A percentile compares a stretch with the other conserved stretches of the same genome.
Evolutionary conservation across 495 filamentous ascomycete genomes (phyloP).

Genomic region (Neurospora sp.): DNA sequence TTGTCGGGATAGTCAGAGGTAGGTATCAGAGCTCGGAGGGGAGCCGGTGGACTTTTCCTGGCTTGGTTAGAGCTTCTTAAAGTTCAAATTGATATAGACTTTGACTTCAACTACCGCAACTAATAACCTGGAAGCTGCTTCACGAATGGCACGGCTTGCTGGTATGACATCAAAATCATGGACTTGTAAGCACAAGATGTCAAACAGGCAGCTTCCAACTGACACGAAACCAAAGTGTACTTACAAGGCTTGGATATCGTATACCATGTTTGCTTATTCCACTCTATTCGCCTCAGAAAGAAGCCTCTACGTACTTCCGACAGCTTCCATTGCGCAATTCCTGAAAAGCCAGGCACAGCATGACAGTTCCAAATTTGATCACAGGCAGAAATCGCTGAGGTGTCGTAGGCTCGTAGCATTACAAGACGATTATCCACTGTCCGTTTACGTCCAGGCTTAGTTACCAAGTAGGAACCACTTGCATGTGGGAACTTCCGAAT

Average conservation of each 20-base stretch:
- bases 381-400: neutral
- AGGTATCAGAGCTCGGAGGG: neutral
- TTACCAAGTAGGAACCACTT: no score
- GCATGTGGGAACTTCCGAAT: neutral
- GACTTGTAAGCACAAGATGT: neutral
- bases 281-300: neutral
- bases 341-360: neutral
- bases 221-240: neutral
- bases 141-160: neutral
- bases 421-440: neutral
- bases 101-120: neutral
- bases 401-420: neutral
- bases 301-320: neutral
- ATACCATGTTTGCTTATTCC: neutral
- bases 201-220: neutral
- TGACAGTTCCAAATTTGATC: neutral
- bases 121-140: neutral
- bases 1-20: neutral
- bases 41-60: no score
- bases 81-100: neutral
- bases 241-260: neutral
- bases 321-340: neutral
- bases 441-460: no score
- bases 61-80: neutral
- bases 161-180: neutral